These are phyloP conservation scores for Pyrenopolyporus hunteri DNA, from an alignment of 495 filamentous ascomycete genomes.

Conservation along the genomic window DNA sequence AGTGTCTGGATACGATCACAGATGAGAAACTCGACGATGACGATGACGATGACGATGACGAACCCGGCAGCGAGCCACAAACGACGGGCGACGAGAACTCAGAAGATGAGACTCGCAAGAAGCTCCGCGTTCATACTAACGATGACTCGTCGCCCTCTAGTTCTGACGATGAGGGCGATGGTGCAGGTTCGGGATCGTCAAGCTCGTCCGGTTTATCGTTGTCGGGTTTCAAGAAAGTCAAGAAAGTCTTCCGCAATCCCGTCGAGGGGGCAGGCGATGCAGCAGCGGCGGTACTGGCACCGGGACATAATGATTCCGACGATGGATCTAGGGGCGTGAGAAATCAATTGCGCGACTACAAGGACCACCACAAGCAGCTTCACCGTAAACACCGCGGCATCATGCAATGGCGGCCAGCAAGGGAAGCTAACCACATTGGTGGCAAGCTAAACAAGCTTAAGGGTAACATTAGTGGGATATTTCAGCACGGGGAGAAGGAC, in stretches of 20 bases:
- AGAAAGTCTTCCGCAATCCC: slow-evolving; percentile 43
- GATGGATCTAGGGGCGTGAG: slow-evolving; percentile 50
- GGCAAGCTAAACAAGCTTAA: slow-evolving; percentile 61
- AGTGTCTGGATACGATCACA: slow-evolving; percentile 65
- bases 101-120: slow-evolving; percentile 38
- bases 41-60: slow-evolving; percentile 44
- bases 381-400: slow-evolving; percentile 68
- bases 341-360: slow-evolving; percentile 57
- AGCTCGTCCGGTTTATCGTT: slow-evolving; percentile 39
- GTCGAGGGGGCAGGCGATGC: slow-evolving; percentile 35
- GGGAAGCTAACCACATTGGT: slow-evolving; percentile 64
- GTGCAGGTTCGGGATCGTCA: slow-evolving; percentile 40
- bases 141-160: slow-evolving; percentile 39
- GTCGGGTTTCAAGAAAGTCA: slow-evolving; percentile 37
- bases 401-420: slow-evolving; percentile 72
- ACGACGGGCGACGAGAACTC: slow-evolving; percentile 36
- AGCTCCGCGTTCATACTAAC: slow-evolving; percentile 46
- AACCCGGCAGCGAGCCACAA: too few relatives aligned
- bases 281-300: slow-evolving; percentile 35
- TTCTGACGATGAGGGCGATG: slow-evolving; percentile 34
- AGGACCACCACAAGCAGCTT: slow-evolving; percentile 62
- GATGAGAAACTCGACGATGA: slow-evolving; percentile 58
- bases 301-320: slow-evolving; percentile 38
- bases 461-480: slow-evolving; percentile 57
- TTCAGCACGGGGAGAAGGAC: slow-evolving; percentile 63